phyloP scores from a whole-genome alignment of 225 moss, liverwort and hornwort genomes.

The Antitrichia curtipendula region DNA sequence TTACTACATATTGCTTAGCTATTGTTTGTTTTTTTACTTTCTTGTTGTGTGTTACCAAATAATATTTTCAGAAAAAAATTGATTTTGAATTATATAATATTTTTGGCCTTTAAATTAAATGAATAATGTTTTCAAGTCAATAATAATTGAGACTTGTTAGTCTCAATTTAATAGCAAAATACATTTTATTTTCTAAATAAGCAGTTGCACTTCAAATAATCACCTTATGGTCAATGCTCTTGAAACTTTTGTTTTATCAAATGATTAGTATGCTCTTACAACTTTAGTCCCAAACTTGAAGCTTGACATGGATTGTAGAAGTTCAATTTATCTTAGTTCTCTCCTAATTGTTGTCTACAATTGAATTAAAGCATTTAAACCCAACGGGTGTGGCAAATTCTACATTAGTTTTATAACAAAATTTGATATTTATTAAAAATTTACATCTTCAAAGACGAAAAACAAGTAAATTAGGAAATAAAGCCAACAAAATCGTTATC shows the following conservation, averaged over 20 bases:
- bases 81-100: neutral
- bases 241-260: neutral
- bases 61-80: neutral
- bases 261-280: neutral
- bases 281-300: accelerated
- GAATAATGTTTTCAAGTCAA: too few species aligned
- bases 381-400: accelerated
- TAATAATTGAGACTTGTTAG: too few species aligned
- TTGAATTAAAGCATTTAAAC: neutral
- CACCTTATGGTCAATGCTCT: neutral
- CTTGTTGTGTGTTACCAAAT: accelerated
- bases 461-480: neutral
- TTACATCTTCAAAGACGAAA: neutral
- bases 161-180: neutral
- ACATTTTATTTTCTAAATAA: too few species aligned
- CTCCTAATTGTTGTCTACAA: neutral
- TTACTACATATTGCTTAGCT: neutral
- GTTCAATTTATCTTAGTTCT: neutral
- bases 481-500: accelerated
- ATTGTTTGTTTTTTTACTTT: too few species aligned
- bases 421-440: neutral
- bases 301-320: accelerated
- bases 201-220: neutral
- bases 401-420: neutral
- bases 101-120: neutral